A percentile compares a stretch with the other conserved stretches of the same genome.
phyloP scores from a whole-genome alignment of 208 protist species.

The Vickermania spadyakhi region DNA sequence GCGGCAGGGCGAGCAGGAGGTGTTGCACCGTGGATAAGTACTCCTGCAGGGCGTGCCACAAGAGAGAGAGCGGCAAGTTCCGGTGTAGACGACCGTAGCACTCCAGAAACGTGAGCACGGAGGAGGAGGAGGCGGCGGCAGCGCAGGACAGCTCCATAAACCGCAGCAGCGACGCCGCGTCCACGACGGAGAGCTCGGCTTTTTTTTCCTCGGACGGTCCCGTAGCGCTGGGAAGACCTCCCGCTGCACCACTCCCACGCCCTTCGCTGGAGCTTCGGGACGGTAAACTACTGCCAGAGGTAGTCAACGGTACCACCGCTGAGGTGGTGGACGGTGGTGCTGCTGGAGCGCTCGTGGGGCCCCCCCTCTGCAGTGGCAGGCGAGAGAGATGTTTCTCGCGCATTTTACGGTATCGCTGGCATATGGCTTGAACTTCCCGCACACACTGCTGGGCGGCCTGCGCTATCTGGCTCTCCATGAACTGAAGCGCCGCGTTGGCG shows the following conservation, averaged over 20 bases:
- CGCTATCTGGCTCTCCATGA: not conserved
- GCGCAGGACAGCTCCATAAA: slow-evolving; percentile 11
- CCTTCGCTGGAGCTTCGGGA: not conserved
- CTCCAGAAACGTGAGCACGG: slow-evolving; percentile 34
- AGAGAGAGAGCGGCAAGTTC: slow-evolving; percentile 48
- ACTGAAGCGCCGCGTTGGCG: not conserved
- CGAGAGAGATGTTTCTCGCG: no score
- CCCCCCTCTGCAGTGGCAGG: no score
- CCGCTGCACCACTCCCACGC: not conserved
- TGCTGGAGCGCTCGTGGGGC: no score
- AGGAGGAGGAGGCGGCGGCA: slow-evolving; percentile 8
- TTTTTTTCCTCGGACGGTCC: not conserved
- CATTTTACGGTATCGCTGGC: not conserved
- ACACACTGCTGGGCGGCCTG: not conserved
- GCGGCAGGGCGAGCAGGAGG: slow-evolving; percentile 30
- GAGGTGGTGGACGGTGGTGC: not conserved
- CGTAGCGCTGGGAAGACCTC: not conserved
- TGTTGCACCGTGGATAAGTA: slow-evolving; percentile 48
- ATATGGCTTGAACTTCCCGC: not conserved
- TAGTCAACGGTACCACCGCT: no score
- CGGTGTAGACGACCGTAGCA: slow-evolving; percentile 40
- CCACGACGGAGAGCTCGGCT: slow-evolving; percentile 9
- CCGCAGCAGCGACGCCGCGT: slow-evolving; percentile 8
- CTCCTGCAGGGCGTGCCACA: slow-evolving; percentile 71
- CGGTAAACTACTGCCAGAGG: no score